Percentiles rank a stretch among this genome's conserved stretches.
These are phyloP conservation scores for Cutaneotrichosporon cyanovorans DNA, from an alignment of 1,284 basidiomycete genomes.

Conservation along the genomic window DNA sequence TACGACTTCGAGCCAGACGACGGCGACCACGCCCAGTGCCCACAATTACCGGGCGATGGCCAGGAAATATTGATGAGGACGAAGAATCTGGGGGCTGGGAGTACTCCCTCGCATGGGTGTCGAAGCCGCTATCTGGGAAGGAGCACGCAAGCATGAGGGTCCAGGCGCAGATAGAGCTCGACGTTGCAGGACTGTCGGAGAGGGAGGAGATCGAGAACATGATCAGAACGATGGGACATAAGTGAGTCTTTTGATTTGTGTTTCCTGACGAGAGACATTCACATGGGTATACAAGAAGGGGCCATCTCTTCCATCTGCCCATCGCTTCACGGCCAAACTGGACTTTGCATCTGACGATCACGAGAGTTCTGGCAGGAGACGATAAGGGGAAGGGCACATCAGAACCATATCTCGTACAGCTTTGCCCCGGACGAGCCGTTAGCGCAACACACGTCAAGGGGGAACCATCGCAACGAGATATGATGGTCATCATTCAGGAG, in stretches of 20 bases:
- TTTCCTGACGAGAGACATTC: constrained; percentile 22
- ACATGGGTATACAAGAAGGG: constrained; percentile 27
- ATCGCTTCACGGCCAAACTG: constrained; percentile 17
- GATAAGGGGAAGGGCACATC: constrained; percentile 1
- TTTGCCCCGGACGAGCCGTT: constrained; percentile 31
- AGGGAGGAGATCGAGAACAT: constrained; percentile 31
- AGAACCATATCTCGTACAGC: constrained; percentile 34
- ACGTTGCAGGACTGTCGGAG: constrained; percentile 20
- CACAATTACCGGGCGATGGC: neutral
- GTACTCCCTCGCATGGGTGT: constrained; percentile 28
- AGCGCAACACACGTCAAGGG: constrained; percentile 21
- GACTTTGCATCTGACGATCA: constrained; percentile 31
- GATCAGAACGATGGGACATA: constrained; percentile 30
- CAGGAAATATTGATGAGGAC: neutral
- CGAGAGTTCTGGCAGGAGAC: constrained; percentile 14
- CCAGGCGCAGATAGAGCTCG: constrained; percentile 27
- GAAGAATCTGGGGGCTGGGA: constrained; percentile 5
- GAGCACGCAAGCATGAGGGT: constrained; percentile 35
- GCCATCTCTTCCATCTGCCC: constrained; percentile 35
- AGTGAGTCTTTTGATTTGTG: constrained; percentile 20
- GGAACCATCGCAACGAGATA: constrained; percentile 24
- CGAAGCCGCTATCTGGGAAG: constrained; percentile 22
- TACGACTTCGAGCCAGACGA: constrained; percentile 16
- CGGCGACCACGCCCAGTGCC: neutral
- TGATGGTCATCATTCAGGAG: constrained; percentile 30